Percentiles rank a stretch among this genome's conserved stretches.
phyloP scores from a whole-genome alignment of 169 alveolate species.

The Eimeria sp. region DNA sequence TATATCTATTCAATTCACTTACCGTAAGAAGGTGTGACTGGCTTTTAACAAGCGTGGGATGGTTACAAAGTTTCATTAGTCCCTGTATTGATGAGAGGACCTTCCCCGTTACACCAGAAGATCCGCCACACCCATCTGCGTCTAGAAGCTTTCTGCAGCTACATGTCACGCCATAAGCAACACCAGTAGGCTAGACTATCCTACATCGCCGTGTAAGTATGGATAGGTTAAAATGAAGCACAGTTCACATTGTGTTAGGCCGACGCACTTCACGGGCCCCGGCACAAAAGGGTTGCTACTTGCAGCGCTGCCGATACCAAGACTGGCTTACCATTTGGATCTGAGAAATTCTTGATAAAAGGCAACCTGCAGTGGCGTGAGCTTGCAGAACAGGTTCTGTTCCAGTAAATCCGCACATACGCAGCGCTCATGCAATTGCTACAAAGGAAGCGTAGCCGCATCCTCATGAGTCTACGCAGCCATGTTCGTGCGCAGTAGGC shows the following conservation, averaged over 20 bases:
- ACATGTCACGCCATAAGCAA: conserved; percentile 58
- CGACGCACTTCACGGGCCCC: not conserved
- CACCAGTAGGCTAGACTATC: conserved; percentile 63
- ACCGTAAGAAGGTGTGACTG: conserved; percentile 66
- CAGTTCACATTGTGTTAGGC: not conserved
- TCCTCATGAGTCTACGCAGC: not conserved
- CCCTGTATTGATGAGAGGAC: conserved; percentile 90
- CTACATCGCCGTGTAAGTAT: not conserved
- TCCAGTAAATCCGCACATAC: not conserved
- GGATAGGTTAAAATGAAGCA: not conserved
- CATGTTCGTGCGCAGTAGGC: not conserved
- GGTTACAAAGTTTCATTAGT: conserved; percentile 93
- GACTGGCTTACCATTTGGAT: conserved; percentile 75
- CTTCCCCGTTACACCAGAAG: conserved; percentile 84
- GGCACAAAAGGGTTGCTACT: not conserved
- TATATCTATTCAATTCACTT: not conserved
- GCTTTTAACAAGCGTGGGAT: conserved; percentile 88
- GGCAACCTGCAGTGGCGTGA: conserved; percentile 91
- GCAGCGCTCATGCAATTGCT: not conserved
- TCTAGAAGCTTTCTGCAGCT: conserved; percentile 88
- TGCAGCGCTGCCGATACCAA: not conserved
- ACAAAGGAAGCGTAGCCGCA: not conserved
- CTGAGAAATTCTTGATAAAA: conserved; percentile 88
- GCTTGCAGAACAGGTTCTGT: conserved; percentile 91
- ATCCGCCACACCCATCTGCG: conserved; percentile 84